Base-by-base conservation (phyloP, 1,139 yeast genomes). In the Blastobotrys proliferans region DNA sequence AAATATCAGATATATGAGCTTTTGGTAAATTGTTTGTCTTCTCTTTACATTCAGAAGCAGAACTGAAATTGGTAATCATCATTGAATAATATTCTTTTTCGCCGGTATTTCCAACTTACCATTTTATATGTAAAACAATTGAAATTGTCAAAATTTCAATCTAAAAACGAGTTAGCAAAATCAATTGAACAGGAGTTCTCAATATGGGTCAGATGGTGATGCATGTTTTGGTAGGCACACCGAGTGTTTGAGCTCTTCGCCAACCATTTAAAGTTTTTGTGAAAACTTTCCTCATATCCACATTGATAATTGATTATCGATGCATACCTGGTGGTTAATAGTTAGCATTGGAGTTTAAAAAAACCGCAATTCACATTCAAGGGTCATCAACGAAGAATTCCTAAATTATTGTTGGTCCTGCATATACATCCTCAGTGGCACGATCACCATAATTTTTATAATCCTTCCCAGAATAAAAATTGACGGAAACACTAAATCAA, bases 41-140 rank as follows among this genome's bases (percentile, higher is more conserved):
- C 90, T 76, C 67, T 53, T 62, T 70, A 71, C 77, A 77, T 73
- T 83, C 92, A 83, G 92, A 83, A 83, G 92, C 92, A 83, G 92
- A 83, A 83, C 92, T 83, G 92, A 79, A 22, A 72, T 61, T 63
- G 26, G 67, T 68, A 75, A 64, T 81, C 88, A 81, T 81, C 87
- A 77, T 66, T 48, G 21, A n/a, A 41, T 19, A 4, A 14, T 13
- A 18, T 10, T 14, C 14, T 4, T 14, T 30, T 30, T 30, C n/a
- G n/a, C n/a, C n/a, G n/a, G n/a, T 8, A 24, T 24, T 24, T 13
- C 13, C 16, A 6, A 13, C 16, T 13, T 16, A 17, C 34, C n/a
- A 16, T 30, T 30, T 11, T 30, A 10, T 9, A 29, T 6, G 13
- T 11, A 26, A 26, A 26, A 26, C 6, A 26, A 11, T 22, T 11